Conservation (phyloP, 78 protist genomes). For the Cyanophora paradoxa region DNA sequence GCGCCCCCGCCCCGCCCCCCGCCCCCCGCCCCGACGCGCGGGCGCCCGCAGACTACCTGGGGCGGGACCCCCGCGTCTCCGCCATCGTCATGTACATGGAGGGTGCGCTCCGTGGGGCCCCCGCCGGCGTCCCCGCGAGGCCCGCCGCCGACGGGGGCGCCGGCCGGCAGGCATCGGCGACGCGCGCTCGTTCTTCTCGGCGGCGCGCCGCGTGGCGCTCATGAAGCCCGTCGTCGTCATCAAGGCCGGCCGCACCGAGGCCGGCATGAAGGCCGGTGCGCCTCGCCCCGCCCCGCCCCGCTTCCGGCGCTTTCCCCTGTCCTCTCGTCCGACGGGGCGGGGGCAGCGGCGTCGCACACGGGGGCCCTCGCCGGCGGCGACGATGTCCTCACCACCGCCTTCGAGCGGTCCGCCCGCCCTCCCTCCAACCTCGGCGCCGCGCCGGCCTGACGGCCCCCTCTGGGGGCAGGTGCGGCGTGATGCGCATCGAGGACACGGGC, state of each 20-base stretch:
- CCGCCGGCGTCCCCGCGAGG: no score
- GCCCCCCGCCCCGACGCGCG: no score
- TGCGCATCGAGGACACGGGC: background rate
- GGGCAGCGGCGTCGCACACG: conserved; percentile 43
- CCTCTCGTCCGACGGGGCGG: no score
- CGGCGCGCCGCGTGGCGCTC: conserved; percentile 8
- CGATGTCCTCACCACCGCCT: conserved; percentile 5
- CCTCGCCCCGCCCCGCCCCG: no score
- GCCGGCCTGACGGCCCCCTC: no score
- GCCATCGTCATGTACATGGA: conserved; percentile 36
- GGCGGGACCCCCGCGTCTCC: conserved; percentile 5
- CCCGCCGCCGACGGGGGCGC: no score
- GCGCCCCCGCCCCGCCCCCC: no score
- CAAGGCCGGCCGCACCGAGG: conserved; percentile 37
- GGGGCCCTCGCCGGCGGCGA: conserved; percentile 42
- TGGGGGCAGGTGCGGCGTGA: background rate
- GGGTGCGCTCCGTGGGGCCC: no score
- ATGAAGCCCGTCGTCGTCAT: conserved; percentile 34
- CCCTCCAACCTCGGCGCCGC: no score
- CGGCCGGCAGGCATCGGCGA: conserved; percentile 33
- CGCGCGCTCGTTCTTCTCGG: conserved; percentile 19
- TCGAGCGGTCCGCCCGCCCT: no score
- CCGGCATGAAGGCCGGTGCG: conserved; percentile 16
- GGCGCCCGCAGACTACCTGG: conserved; percentile 24
- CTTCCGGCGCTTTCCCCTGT: no score